Evolutionary conservation across 2,329 filamentous ascomycete genomes (phyloP).

Genomic region (Sphaceloma murrayae): DNA sequence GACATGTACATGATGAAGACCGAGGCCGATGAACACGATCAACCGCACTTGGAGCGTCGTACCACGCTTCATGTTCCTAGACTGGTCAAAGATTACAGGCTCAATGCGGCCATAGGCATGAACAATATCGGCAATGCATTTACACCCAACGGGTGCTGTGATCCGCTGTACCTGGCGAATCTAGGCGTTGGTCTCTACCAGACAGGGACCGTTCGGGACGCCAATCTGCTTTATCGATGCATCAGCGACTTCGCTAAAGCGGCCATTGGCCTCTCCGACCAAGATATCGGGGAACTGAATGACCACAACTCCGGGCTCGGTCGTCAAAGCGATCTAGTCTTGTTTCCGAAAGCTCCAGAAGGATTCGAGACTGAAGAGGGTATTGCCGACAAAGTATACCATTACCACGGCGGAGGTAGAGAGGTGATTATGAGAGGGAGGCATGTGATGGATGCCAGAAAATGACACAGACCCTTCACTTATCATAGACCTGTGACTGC

Average conservation of each 20-base stretch:
- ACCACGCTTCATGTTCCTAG: conserved; percentile 54
- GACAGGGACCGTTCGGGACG: conserved; percentile 51
- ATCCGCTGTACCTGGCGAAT: conserved; percentile 54
- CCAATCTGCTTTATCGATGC: conserved; percentile 49
- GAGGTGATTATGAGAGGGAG: neutral
- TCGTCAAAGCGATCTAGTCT: conserved; percentile 1
- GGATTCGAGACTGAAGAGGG: conserved; percentile 7
- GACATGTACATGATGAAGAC: conserved; percentile 63
- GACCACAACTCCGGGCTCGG: no score
- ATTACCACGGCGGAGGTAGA: conserved; percentile 2
- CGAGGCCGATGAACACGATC: conserved; percentile 17
- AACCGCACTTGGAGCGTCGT: conserved; percentile 34
- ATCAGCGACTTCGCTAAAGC: conserved; percentile 25
- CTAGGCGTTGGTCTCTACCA: conserved; percentile 59
- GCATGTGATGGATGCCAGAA: no score
- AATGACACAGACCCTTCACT: no score
- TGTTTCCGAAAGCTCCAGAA: neutral
- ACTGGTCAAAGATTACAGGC: conserved; percentile 48
- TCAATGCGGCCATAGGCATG: conserved; percentile 54
- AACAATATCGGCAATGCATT: conserved; percentile 71
- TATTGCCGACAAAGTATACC: conserved; percentile 11
- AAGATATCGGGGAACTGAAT: neutral
- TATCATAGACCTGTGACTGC: no score
- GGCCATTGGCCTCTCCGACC: conserved; percentile 25
- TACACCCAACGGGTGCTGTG: conserved; percentile 58